Evolutionary conservation across 306 rosid genomes (phyloP), one percentile per base, ranked within the genome.

Genomic region (Cucurbita maxima): DNA sequence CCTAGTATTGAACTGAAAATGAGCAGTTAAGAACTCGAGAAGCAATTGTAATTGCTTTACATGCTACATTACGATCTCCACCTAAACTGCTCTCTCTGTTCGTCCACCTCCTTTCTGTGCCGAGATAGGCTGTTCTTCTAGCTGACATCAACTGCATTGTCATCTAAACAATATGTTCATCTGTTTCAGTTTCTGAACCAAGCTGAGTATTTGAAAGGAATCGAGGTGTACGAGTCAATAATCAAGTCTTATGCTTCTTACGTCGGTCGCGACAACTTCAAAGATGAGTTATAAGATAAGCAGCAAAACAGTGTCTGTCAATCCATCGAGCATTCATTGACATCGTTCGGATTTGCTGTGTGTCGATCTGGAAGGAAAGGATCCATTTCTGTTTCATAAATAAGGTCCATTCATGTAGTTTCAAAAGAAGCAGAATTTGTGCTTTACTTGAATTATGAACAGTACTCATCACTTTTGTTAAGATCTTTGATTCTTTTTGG

Each of bases 151-250:
- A 40, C 52, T 40, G 3, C 56, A 22, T 45, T 43, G 72, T 67
- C 45, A 15, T 69, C 22, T 47, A 20, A 68, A 25, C 10, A 5
- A 47, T 47, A 12, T 66, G 18, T 48, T 68, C 41, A 14, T 19
- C 58, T 71, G 30, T 67, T 82, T 84, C 87, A 94, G 99, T 94
- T 86, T 84, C 84, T 91, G 48, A 86, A 81, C 87, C 83, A 84
- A 86, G 92, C 81, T 22, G 97, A 82, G 76, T 94, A 91, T 81
- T 82, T 91, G 85, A 94, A 88, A 83, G 97, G 99, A 72, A 87
- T 91, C 10, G 79, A 81, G 18, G 76, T 83, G 22, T 94, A 91
- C 1, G 88, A 84, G 82, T 86, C 91, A 14, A 84, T 94, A 73
- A 89, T 94, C 56, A 79, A 83, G 77, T 74, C 86, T 53, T 94